Percentiles rank a stretch among this genome's conserved stretches.
Evolutionary conservation across 1,139 yeast species (phyloP).

Genomic region (Schwanniomyces etchellsii): DNA sequence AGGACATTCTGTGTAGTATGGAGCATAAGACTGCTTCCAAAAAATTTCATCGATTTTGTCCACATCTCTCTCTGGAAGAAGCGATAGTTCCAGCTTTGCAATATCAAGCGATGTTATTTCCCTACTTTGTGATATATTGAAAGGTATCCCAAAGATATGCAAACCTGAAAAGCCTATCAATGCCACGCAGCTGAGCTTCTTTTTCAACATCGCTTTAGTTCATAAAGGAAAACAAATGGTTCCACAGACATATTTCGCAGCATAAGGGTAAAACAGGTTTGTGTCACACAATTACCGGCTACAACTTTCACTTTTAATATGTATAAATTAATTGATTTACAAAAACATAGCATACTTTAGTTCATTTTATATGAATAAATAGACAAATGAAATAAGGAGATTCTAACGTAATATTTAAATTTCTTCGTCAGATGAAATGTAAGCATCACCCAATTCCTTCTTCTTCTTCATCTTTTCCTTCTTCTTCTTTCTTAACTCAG

Average conservation of each 20-base stretch:
- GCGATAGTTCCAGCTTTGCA: too few relatives aligned
- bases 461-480: conserved; percentile 99
- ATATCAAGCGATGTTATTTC: too few relatives aligned
- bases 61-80: too few relatives aligned
- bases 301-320: too few relatives aligned
- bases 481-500: conserved; percentile 99
- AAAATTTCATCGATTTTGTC: conserved; percentile 2
- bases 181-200: too few relatives aligned
- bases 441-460: conserved; percentile 99
- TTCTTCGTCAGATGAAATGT: conserved; percentile 88
- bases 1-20: conserved; percentile 39
- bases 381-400: background rate
- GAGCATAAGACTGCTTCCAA: conserved; percentile 26
- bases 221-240: background rate
- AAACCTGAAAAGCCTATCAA: too few relatives aligned
- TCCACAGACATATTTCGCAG: background rate
- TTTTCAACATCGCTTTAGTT: background rate
- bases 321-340: background rate
- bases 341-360: background rate
- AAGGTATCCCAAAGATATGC: too few relatives aligned
- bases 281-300: background rate
- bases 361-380: background rate
- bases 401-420: conserved; percentile 14
- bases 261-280: background rate
- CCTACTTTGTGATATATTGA: too few relatives aligned